These are phyloP conservation scores for Sporisorium sorghi DNA, from an alignment of 1,284 basidiomycete genomes.

Conservation along the genomic window DNA sequence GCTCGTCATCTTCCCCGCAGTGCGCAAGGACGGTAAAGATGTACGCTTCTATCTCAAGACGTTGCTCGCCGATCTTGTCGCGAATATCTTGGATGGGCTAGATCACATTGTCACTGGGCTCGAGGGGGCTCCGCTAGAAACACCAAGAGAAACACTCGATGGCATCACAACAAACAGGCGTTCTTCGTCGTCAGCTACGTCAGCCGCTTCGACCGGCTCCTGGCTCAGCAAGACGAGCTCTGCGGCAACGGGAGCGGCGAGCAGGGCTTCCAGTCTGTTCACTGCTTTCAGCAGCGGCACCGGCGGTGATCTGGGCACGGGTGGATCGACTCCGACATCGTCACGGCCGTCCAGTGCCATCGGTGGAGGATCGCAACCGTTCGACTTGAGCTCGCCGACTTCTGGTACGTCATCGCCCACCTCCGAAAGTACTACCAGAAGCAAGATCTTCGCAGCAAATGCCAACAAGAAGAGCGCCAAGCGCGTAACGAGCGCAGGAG, in stretches of 20 bases:
- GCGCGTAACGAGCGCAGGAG: constrained; percentile 22
- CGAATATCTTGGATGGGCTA: constrained; percentile 59
- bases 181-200: constrained; percentile 11
- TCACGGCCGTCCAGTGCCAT: constrained; percentile 37
- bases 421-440: constrained; percentile 39
- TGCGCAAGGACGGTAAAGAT: constrained; percentile 64
- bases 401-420: constrained; percentile 28
- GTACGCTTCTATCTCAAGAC: constrained; percentile 66
- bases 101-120: constrained; percentile 55
- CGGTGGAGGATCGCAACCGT: constrained; percentile 49
- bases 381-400: constrained; percentile 21
- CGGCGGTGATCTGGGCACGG: constrained; percentile 17
- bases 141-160: constrained; percentile 67
- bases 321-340: constrained; percentile 16
- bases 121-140: constrained; percentile 63
- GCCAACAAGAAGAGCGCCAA: constrained; percentile 40
- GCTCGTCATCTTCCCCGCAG: constrained; percentile 65
- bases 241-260: constrained; percentile 32
- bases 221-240: constrained; percentile 38
- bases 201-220: constrained; percentile 15
- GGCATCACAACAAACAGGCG: constrained; percentile 26
- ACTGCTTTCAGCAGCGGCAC: constrained; percentile 38
- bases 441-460: constrained; percentile 45
- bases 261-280: constrained; percentile 53
- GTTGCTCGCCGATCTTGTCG: constrained; percentile 60